Percentiles rank a stretch among this genome's conserved stretches.
Conservation (phyloP, 495 filamentous ascomycete species). For the Hypoxylon cercidicola region DNA sequence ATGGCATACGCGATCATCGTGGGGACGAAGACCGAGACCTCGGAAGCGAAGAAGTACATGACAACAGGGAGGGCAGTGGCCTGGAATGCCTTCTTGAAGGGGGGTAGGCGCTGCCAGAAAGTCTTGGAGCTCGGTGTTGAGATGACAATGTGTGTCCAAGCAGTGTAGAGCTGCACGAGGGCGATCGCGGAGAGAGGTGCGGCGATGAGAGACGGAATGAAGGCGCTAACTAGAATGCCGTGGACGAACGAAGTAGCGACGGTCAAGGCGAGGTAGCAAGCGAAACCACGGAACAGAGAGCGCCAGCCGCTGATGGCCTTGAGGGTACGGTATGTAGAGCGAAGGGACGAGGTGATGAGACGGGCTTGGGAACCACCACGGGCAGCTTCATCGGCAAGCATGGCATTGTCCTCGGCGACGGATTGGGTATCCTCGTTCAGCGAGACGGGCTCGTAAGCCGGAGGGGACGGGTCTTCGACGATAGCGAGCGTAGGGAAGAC, state of each 20-base stretch:
- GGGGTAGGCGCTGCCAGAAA: constrained; percentile 58
- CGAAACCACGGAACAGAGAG: constrained; percentile 54
- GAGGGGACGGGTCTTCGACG: constrained; percentile 61
- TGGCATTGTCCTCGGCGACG: constrained; percentile 39
- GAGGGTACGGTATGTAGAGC: constrained; percentile 53
- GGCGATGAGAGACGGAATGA: constrained; percentile 47
- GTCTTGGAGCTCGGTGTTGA: constrained; percentile 47
- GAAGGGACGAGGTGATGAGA: constrained; percentile 57
- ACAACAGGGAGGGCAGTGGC: constrained; percentile 55
- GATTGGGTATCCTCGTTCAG: constrained; percentile 48
- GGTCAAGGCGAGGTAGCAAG: constrained; percentile 37
- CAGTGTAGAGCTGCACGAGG: constrained; percentile 51
- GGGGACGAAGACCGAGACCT: constrained; percentile 41
- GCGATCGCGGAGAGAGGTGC: constrained; percentile 48
- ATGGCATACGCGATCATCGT: constrained; percentile 42
- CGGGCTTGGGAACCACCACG: constrained; percentile 34
- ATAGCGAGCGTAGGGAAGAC: constrained; percentile 59
- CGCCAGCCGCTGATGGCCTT: constrained; percentile 50
- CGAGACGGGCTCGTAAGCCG: constrained; percentile 56
- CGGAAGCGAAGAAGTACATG: constrained; percentile 47
- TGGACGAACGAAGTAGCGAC: constrained; percentile 30
- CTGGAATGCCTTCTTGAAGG: constrained; percentile 54
- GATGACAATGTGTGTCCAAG: constrained; percentile 60
- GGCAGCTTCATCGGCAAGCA: constrained; percentile 37
- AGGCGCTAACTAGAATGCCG: constrained; percentile 32